Percentiles rank a stretch among this genome's conserved stretches.
These are phyloP conservation scores for Yamadazyma siamensis DNA, from an alignment of 1,139 yeast genomes.

Conservation along the genomic window DNA sequence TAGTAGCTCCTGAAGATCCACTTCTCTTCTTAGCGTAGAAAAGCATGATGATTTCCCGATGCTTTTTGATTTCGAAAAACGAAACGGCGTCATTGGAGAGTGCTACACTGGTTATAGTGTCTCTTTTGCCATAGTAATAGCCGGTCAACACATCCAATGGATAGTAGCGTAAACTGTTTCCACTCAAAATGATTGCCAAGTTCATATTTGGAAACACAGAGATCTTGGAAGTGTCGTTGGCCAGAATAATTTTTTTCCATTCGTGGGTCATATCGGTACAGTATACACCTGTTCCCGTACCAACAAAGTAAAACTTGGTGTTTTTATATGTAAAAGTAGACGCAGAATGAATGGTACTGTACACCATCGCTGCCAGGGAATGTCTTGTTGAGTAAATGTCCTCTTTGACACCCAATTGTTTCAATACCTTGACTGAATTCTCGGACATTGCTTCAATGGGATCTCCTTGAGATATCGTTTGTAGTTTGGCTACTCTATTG, in stretches of 20 bases:
- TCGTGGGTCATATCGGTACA: slow-evolving; percentile 47
- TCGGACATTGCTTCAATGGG: slow-evolving; percentile 51
- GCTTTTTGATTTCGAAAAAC: slow-evolving; percentile 60
- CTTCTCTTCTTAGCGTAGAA: slow-evolving; percentile 51
- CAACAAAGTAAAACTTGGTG: slow-evolving; percentile 27
- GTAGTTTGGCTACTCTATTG: slow-evolving; percentile 54
- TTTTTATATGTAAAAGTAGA: slow-evolving; percentile 25
- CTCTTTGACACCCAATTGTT: slow-evolving; percentile 21
- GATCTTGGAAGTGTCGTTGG: slow-evolving; percentile 56
- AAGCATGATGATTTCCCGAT: slow-evolving; percentile 57
- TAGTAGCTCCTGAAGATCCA: slow-evolving; percentile 37
- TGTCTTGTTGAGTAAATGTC: slow-evolving; percentile 25
- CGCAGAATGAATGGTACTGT: slow-evolving; percentile 26
- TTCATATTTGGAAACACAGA: slow-evolving; percentile 57
- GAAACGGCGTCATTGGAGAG: slow-evolving; percentile 38
- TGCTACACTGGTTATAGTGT: slow-evolving; percentile 28
- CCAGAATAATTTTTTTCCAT: slow-evolving; percentile 62
- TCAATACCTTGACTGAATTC: slow-evolving; percentile 21
- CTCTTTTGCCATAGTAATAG: slow-evolving; percentile 34
- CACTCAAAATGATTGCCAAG: slow-evolving; percentile 57
- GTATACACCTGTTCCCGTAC: slow-evolving; percentile 39
- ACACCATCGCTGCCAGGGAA: slow-evolving; percentile 24
- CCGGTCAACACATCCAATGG: slow-evolving; percentile 47
- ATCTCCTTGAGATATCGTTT: slow-evolving; percentile 60
- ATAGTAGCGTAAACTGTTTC: slow-evolving; percentile 58